Percentiles rank a stretch among this genome's conserved stretches.
Conservation (phyloP, 2,329 filamentous ascomycete genomes). For the Scytalidium lignicola region DNA sequence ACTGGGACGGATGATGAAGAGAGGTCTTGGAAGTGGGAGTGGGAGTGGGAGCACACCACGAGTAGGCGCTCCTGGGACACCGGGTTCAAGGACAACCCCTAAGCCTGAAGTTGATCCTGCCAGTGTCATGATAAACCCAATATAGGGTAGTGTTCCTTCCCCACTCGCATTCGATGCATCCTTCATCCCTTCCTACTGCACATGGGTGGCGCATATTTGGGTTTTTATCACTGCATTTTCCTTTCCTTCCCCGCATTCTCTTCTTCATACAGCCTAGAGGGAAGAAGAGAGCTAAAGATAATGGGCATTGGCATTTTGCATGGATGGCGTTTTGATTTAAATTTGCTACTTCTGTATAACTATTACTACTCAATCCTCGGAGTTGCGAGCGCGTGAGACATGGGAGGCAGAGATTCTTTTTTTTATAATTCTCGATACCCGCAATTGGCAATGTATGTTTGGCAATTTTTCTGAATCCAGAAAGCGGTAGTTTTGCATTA, state of each 20-base stretch:
- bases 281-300: background rate
- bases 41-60: conserved; percentile 13
- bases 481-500: background rate
- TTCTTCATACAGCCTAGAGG: background rate
- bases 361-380: background rate
- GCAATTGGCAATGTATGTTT: background rate
- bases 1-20: conserved; percentile 82
- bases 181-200: background rate
- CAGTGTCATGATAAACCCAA: background rate
- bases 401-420: no score
- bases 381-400: no score
- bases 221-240: background rate
- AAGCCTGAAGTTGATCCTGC: conserved; percentile 29
- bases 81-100: conserved; percentile 87
- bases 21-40: conserved; percentile 39
- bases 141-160: background rate
- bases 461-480: background rate
- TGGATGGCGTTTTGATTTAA: background rate
- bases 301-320: background rate
- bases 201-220: background rate
- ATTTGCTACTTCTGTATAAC: background rate
- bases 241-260: background rate
- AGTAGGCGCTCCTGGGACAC: conserved; percentile 50
- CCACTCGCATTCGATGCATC: background rate
- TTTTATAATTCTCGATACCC: background rate